Evolutionary conservation across 1,139 yeast species (phyloP), one percentile per base, ranked within the genome.

Genomic region (Protomyces lactucae-debilis): DNA sequence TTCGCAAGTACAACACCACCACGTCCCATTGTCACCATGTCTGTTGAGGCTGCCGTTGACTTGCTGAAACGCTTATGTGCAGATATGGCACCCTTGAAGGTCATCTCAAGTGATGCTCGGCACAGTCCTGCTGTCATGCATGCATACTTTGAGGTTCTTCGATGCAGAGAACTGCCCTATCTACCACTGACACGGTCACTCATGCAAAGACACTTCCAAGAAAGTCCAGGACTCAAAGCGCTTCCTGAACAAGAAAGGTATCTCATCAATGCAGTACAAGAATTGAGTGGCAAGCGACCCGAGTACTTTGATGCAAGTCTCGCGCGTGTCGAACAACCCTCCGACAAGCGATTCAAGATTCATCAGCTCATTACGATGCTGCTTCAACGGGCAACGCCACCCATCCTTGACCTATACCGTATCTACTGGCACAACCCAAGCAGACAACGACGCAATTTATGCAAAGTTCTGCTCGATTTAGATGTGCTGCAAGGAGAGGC

Each of bases 371-470:
- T 64, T 12, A 46, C 53, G 8, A 32, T 36, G 28, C 37, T 25
- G 12, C 43, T 61, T n/a, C 28, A 46, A 36, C 55, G 54, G 18
- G 57, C 28, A 16, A 53, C 53, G 52, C 43, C 56, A 6, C 59
- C 59, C 12, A 36, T 52, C 36, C 39, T 60, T 16, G 65, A 87
- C 66, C 77, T 81, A 70, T 72, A 88, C 48, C 82, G 84, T 12
- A 78, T 81, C 1, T 77, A 79, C 67, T 86, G 89, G 18, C 88
- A 86, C 73, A 92, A 92, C 72, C 84, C 89, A 32, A 85, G 96
- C 64, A 81, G 97, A 63, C 93, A 89, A 72, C 83, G 97, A 68
- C 97, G 90, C 72, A 79, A 83, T 70, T 75, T 86, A 73, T 74
- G 85, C 71, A 78, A 86, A 73, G 76, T 81, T 72, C 71, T 84